Base-by-base conservation (phyloP, 1,284 basidiomycete species). In the Cryptococcus deneoformans region DNA sequence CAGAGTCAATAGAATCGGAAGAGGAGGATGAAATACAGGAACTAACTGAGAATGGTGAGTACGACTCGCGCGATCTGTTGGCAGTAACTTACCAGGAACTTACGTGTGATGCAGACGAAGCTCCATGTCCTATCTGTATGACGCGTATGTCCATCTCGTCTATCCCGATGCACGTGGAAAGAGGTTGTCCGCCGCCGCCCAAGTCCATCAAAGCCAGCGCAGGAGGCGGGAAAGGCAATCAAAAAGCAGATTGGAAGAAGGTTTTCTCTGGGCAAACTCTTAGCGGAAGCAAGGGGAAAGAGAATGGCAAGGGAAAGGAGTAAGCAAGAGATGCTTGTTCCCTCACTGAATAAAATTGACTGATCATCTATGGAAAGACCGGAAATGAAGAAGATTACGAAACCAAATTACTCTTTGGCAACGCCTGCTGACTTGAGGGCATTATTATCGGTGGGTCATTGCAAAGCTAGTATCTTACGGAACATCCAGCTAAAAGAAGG, bases 401-500 rank as follows among this genome's bases (percentile, higher is more conserved):
- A 77, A 55, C 77, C 77, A 7, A 78, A 78, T 60, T 77, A 76
- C 54, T 50, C 65, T n/a, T 61, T 78, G 5, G 64, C 69, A 1
- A 61, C 59, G 2, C 68, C 69, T 1, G 61, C 64, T n/a, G 77
- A 78, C 6, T 61, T 78, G 5, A 61, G 70, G 20, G 57, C 51
- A 0, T 48, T 75, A 14, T 61, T 75, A 1, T 44, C 59, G 0
- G 73, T 75, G 40, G 54, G 72, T 57, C 10, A 4, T 29, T 47
- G n/a, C 11, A 29, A 29, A 29, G 29, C 29, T 29, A 4, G 29
- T 29, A 29, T 29, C 29, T 29, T 29, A 29, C 29, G 29, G 29
- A 29, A 29, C 29, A 29, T 10, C 35, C 34, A 12, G 12, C 38
- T 35, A 9, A 39, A 1, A 42, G 29, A 6, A 5, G 29, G 1